Percentiles rank a stretch among this genome's conserved stretches.
phyloP scores from a whole-genome alignment of 192 early-diverging fungal genomes.

The Coemansia sp. region DNA sequence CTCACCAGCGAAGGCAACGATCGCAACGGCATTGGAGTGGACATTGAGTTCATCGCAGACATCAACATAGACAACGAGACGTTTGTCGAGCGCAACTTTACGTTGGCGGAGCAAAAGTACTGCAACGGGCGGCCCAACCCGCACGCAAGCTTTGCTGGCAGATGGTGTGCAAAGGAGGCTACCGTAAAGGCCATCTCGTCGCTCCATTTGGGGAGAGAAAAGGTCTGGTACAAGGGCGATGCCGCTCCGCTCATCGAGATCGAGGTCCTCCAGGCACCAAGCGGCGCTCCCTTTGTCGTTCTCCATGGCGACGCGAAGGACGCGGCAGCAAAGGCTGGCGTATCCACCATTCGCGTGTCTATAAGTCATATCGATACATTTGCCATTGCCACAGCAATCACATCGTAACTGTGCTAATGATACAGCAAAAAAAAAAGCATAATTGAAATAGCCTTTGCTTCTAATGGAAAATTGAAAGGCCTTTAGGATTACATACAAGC shows the following conservation, averaged over 20 bases:
- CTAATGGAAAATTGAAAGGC: too few species aligned
- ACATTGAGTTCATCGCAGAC: slow-evolving; percentile 83
- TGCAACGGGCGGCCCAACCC: slow-evolving; percentile 70
- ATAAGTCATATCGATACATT: slow-evolving; percentile 91
- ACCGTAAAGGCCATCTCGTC: slow-evolving; percentile 91
- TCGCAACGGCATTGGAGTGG: slow-evolving; percentile 69
- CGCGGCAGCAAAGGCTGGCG: slow-evolving; percentile 67
- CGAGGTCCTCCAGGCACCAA: slow-evolving; percentile 69
- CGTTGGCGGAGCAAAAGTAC: slow-evolving; percentile 72
- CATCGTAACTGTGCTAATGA: slow-evolving; percentile 17
- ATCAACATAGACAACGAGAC: slow-evolving; percentile 79
- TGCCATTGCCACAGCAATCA: slow-evolving; percentile 84
- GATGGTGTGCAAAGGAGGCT: slow-evolving; percentile 96
- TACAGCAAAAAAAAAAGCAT: too few species aligned
- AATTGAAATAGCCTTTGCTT: too few species aligned
- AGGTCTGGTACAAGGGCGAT: slow-evolving; percentile 76
- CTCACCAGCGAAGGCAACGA: background rate
- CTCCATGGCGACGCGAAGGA: slow-evolving; percentile 81
- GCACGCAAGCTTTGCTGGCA: slow-evolving; percentile 83
- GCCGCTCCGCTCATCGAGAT: slow-evolving; percentile 89
- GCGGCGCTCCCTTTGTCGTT: slow-evolving; percentile 76
- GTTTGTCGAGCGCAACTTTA: slow-evolving; percentile 94
- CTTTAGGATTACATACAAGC: background rate
- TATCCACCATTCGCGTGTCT: slow-evolving; percentile 78
- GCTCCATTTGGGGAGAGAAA: slow-evolving; percentile 44